Base-by-base conservation (phyloP, 164 flowering plant species). In the Vitis amurensis region DNA sequence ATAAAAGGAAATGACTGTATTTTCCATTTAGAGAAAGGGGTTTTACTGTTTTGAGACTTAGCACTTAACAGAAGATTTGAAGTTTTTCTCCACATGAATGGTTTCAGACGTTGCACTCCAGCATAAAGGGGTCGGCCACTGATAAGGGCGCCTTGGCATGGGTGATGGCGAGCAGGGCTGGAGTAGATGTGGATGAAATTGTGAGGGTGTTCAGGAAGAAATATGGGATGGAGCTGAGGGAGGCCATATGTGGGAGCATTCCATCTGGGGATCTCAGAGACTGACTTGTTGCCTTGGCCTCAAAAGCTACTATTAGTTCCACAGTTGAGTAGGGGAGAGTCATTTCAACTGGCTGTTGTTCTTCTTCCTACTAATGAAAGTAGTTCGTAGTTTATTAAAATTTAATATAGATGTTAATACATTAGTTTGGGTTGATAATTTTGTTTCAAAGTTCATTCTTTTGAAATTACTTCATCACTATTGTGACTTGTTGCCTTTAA, bases 111-210 rank as follows among this genome's bases (percentile, higher is more conserved):
- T 55, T 91, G 66, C 55, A 84, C 51, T 50, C 66, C 47, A 75
- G 87, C 77, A 81, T 88, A 15, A 76, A 84, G 61, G 88, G 88
- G 12, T 68, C 57, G 3, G 70, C 55, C 4, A 71, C n/a, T 1
- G 86, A 80, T 37, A 73, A 64, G 57, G 70, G 74, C 0, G 72
- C 72, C 1, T 29, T 85, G 74, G 59, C 67, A 16, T 78, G 92
- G 0, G 76, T 85, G 29, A 71, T 89, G 74, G 74, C 87, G 76
- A 83, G 86, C 80, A 85, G 91, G 72, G 87, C 87, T 9, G 93
- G 85, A 62, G 59, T 79, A 44, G 95, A 90, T 80, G 77, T 88
- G 85, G 80, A 78, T 49, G 93, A 90, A 48, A 86, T 92, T 63
- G 77, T 74, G 48, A 74, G 63, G 47, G 59, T 67, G 1, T 88